phyloP scores from a whole-genome alignment of 192 early-diverging fungal species.

The Entophlyctis helioformis region DNA sequence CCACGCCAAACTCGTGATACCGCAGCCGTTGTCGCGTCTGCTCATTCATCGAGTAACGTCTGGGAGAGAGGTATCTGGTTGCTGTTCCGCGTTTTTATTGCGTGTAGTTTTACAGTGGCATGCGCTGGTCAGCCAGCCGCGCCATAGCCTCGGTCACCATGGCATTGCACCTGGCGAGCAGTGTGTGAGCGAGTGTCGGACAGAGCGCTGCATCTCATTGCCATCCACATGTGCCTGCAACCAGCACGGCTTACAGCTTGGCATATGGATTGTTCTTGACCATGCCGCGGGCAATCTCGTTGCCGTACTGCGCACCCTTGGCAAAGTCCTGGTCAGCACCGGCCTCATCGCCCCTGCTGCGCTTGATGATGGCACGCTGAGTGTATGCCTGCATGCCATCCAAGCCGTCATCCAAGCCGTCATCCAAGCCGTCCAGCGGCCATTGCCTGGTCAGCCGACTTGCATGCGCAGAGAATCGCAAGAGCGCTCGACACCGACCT shows the following conservation, averaged over 20 bases:
- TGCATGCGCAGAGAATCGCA: not conserved
- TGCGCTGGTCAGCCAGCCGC: conserved; percentile 13
- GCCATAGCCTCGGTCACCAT: conserved; percentile 46
- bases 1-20: too few species aligned
- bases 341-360: conserved; percentile 27
- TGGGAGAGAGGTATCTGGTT: too few species aligned
- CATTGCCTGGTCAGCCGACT: too few species aligned
- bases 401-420: not conserved
- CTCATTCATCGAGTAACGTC: too few species aligned
- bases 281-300: conserved; percentile 38
- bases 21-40: too few species aligned
- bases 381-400: conserved; percentile 42
- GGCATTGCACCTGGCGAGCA: conserved; percentile 26
- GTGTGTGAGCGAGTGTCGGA: not conserved
- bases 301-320: conserved; percentile 46
- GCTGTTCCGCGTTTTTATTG: too few species aligned
- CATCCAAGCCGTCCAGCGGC: too few species aligned
- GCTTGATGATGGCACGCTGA: conserved; percentile 44
- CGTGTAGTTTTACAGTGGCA: too few species aligned
- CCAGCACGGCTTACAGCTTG: conserved; percentile 32
- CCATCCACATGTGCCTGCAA: not conserved
- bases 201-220: too few species aligned
- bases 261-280: conserved; percentile 62
- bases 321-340: conserved; percentile 44
- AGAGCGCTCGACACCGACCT: conserved; percentile 2